Conservation (phyloP, 2,329 filamentous ascomycete species). For the Beauveria sp. region DNA sequence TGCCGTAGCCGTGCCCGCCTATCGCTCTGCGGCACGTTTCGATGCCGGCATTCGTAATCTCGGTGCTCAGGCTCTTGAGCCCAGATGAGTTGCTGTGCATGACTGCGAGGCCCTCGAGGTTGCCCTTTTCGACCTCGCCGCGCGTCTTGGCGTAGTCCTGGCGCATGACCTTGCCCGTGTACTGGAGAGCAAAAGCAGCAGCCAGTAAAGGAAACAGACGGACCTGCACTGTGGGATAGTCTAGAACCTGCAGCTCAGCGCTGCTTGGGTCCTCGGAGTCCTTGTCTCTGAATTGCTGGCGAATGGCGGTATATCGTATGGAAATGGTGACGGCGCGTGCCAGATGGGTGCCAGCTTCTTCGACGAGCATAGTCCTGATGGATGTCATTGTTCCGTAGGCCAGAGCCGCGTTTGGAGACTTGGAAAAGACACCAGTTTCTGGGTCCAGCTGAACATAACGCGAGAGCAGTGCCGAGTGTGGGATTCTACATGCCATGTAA, state of each 20-base stretch:
- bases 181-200: slow-evolving; percentile 70
- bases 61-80: slow-evolving; percentile 65
- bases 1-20: slow-evolving; percentile 69
- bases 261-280: slow-evolving; percentile 51
- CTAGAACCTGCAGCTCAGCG: slow-evolving; percentile 67
- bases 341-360: slow-evolving; percentile 63
- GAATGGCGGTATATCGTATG: slow-evolving; percentile 64
- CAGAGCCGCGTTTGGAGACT: slow-evolving; percentile 57
- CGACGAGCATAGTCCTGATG: slow-evolving; percentile 65
- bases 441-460: slow-evolving; percentile 64
- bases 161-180: slow-evolving; percentile 73
- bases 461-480: slow-evolving; percentile 66
- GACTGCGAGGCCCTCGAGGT: slow-evolving; percentile 56
- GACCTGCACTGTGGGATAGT: slow-evolving; percentile 77
- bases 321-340: slow-evolving; percentile 73
- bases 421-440: slow-evolving; percentile 59
- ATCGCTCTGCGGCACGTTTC: slow-evolving; percentile 69
- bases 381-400: slow-evolving; percentile 72
- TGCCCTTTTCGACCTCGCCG: slow-evolving; percentile 2
- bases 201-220: slow-evolving; percentile 65
- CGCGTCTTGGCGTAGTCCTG: slow-evolving; percentile 60
- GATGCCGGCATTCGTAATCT: slow-evolving; percentile 65
- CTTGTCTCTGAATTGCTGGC: slow-evolving; percentile 71
- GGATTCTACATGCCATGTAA: slow-evolving; percentile 39
- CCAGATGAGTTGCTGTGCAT: slow-evolving; percentile 71